A percentile compares a stretch with the other conserved stretches of the same genome.
Evolutionary conservation across 192 early-diverging fungal species (phyloP).

Genomic region (Obelidium mucronatum): DNA sequence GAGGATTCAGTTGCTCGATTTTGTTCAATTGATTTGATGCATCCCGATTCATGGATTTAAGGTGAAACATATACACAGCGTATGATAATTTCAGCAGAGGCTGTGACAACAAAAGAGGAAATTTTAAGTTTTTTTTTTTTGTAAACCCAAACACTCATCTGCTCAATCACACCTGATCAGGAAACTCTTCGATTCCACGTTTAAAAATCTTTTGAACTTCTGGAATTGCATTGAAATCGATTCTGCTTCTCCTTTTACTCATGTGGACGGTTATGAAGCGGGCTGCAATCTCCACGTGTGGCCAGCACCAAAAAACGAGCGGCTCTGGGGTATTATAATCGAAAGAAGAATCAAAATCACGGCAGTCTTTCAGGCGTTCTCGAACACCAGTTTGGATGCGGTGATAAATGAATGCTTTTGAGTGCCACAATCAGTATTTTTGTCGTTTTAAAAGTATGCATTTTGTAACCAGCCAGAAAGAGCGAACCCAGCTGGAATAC

Average conservation of each 20-base stretch:
- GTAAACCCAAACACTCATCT: too few relatives aligned
- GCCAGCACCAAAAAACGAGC: slow-evolving; percentile 13
- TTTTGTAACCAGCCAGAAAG: too few relatives aligned
- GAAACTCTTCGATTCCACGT: slow-evolving; percentile 16
- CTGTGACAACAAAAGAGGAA: too few relatives aligned
- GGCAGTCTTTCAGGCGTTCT: not conserved
- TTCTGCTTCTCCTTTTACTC: slow-evolving; percentile 2
- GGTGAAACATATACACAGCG: not conserved
- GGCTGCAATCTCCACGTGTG: slow-evolving; percentile 27
- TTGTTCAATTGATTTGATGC: not conserved
- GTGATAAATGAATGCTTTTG: not conserved
- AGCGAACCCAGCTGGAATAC: not conserved
- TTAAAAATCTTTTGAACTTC: not conserved
- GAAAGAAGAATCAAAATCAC: not conserved
- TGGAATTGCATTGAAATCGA: not conserved
- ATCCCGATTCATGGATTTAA: not conserved
- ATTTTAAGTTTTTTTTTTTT: too few relatives aligned
- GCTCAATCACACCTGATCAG: not conserved
- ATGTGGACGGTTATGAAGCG: slow-evolving; percentile 8
- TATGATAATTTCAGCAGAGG: not conserved
- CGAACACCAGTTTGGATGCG: slow-evolving; percentile 4
- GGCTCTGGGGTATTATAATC: not conserved
- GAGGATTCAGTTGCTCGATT: not conserved
- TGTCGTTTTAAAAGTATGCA: too few relatives aligned
- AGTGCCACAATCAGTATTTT: too few relatives aligned